phyloP scores from a whole-genome alignment of 371 early-diverging fungal species.

The Syncephalastrum monosporum region DNA sequence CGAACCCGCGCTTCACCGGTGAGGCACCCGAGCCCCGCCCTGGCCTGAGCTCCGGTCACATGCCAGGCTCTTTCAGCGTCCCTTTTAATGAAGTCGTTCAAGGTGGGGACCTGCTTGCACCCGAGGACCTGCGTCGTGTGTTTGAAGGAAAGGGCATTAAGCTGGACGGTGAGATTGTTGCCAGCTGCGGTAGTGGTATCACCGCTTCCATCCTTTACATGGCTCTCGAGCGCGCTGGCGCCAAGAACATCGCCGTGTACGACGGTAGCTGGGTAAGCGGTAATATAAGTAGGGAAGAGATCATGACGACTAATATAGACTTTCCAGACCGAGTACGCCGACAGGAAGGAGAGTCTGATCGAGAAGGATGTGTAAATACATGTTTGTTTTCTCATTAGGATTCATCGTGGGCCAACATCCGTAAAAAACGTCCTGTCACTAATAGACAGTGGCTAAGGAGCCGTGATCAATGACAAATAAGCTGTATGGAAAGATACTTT shows the following conservation, averaged over 20 bases:
- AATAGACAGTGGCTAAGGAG: too few species aligned
- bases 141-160: conserved; percentile 60
- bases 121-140: conserved; percentile 45
- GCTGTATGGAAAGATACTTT: too few species aligned
- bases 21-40: conserved; percentile 82
- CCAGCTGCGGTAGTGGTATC: conserved; percentile 80
- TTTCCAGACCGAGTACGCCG: conserved; percentile 68
- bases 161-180: conserved; percentile 53
- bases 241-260: conserved; percentile 66
- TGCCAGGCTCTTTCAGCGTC: conserved; percentile 77
- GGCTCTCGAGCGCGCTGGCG: conserved; percentile 66
- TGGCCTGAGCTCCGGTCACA: conserved; percentile 83
- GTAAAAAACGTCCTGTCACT: too few species aligned
- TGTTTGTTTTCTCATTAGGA: too few species aligned
- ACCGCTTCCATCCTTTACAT: conserved; percentile 77
- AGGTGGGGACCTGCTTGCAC: conserved; percentile 38
- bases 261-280: conserved; percentile 73
- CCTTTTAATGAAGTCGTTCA: conserved; percentile 63
- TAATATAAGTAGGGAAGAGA: too few species aligned
- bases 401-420: too few species aligned
- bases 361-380: conserved; percentile 32
- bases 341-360: conserved; percentile 55
- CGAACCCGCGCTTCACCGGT: conserved; percentile 71
- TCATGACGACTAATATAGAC: too few species aligned
- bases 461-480: too few species aligned